phyloP scores from a whole-genome alignment of 495 filamentous ascomycete species.

The Cenococcum geophilum region DNA sequence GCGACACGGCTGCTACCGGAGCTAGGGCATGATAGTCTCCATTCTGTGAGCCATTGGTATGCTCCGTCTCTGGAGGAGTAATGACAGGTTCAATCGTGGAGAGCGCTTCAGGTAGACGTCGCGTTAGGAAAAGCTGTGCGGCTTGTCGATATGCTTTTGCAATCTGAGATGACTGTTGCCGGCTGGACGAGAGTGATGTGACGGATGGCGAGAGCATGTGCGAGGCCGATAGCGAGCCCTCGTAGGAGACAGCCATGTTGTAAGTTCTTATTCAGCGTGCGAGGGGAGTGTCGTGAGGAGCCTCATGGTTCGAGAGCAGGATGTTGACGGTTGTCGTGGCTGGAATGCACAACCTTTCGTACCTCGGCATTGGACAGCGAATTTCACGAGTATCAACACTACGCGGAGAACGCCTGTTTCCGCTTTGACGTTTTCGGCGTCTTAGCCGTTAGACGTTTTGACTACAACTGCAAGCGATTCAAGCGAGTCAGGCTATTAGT shows the following conservation, averaged over 20 bases:
- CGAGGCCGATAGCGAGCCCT: conserved; percentile 41
- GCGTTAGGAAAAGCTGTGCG: conserved; percentile 85
- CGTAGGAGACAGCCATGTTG: conserved; percentile 24
- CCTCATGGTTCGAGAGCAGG: conserved; percentile 4
- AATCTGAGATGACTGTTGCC: conserved; percentile 55
- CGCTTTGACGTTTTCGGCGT: too few species aligned
- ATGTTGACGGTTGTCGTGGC: too few species aligned
- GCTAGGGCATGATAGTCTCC: conserved; percentile 42
- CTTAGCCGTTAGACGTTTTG: too few species aligned
- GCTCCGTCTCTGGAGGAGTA: conserved; percentile 40
- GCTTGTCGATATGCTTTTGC: conserved; percentile 85
- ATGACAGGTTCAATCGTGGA: conserved; percentile 75
- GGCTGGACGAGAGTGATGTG: conserved; percentile 50
- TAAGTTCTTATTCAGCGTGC: conserved; percentile 1
- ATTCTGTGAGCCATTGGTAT: conserved; percentile 35
- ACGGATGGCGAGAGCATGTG: conserved; percentile 46
- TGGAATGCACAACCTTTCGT: too few species aligned
- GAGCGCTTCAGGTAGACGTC: conserved; percentile 83
- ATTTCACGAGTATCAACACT: too few species aligned
- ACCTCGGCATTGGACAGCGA: too few species aligned
- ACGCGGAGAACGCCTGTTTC: too few species aligned
- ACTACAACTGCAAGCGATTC: too few species aligned
- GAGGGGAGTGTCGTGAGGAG: neutral
- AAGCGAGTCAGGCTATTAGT: too few species aligned
- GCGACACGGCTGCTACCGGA: conserved; percentile 65